A percentile compares a stretch with the other conserved stretches of the same genome.
Evolutionary conservation across 192 early-diverging fungal species (phyloP).

Genomic region (Phycomyces nitens): DNA sequence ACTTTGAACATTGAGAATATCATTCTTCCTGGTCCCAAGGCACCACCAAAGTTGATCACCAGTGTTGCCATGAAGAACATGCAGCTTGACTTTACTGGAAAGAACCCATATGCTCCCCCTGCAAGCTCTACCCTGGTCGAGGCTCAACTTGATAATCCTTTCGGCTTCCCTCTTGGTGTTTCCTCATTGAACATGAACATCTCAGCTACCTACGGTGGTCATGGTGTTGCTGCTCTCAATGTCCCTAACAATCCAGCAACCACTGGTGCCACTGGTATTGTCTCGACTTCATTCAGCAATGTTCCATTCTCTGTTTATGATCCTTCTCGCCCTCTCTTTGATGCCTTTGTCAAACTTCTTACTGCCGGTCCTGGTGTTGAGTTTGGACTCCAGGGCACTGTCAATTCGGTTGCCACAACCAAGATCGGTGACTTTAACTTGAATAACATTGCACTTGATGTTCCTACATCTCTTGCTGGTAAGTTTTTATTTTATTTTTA

Average conservation of each 20-base stretch:
- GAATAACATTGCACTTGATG: conserved; percentile 36
- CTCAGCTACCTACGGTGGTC: conserved; percentile 6
- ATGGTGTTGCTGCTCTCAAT: conserved; percentile 22
- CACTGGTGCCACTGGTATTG: conserved; percentile 17
- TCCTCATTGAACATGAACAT: conserved; percentile 46
- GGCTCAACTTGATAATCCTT: conserved; percentile 38
- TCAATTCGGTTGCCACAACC: conserved; percentile 30
- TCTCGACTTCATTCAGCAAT: conserved; percentile 23
- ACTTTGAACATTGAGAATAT: conserved; percentile 33
- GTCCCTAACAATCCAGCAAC: conserved; percentile 23
- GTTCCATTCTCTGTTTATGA: conserved; percentile 33
- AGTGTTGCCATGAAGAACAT: conserved; percentile 41
- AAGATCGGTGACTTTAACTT: conserved; percentile 39
- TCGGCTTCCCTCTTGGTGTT: conserved; percentile 41
- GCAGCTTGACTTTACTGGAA: conserved; percentile 43
- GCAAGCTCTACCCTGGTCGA: conserved; percentile 39
- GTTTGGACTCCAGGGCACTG: conserved; percentile 24
- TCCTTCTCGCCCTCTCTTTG: conserved; percentile 21
- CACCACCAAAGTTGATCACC: conserved; percentile 34
- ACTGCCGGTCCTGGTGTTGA: conserved; percentile 15
- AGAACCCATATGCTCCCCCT: conserved; percentile 40
- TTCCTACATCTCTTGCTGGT: conserved; percentile 32
- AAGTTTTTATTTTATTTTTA: conserved; percentile 4
- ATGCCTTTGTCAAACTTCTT: conserved; percentile 26
- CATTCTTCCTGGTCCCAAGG: conserved; percentile 28